A percentile compares a stretch with the other conserved stretches of the same genome.
Conservation (phyloP, 345 rosid genomes). For the Rubroshorea leprosula region DNA sequence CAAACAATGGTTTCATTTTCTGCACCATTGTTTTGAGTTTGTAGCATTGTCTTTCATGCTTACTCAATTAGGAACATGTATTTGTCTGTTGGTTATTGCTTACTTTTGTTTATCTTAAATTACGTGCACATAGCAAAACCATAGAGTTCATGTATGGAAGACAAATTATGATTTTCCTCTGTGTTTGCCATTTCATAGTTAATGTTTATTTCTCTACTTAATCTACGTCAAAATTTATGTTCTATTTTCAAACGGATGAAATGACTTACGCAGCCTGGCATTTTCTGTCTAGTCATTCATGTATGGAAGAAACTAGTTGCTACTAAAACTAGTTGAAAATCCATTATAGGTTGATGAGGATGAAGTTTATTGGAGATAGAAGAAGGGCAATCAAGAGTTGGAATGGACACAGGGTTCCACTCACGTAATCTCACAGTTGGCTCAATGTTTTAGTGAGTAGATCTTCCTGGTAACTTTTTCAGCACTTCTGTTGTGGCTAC, state of each 20-base stretch:
- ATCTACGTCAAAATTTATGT: too few species aligned
- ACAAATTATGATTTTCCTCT: too few species aligned
- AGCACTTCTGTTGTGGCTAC: not conserved
- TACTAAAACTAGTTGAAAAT: constrained; percentile 17
- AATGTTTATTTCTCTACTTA: too few species aligned
- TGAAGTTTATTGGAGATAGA: constrained; percentile 72
- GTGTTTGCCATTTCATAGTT: too few species aligned
- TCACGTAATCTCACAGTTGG: constrained; percentile 50
- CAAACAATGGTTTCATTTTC: too few species aligned
- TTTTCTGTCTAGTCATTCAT: not conserved
- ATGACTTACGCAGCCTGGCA: constrained; percentile 4
- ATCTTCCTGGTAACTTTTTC: constrained; percentile 11
- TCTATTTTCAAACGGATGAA: not conserved
- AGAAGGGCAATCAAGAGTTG: constrained; percentile 64
- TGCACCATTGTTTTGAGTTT: not conserved
- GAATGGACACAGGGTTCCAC: constrained; percentile 60
- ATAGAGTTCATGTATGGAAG: too few species aligned
- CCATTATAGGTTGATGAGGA: constrained; percentile 78
- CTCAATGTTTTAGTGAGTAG: constrained; percentile 71
- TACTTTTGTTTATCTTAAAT: too few species aligned
- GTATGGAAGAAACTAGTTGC: constrained; percentile 2
- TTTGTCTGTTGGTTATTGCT: too few species aligned
- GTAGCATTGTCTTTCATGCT: not conserved
- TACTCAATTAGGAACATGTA: not conserved
- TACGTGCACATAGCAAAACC: too few species aligned